Percentiles rank a stretch among this genome's conserved stretches.
Conservation (phyloP, 139 green algal genomes). For the Choricystis sp. region DNA sequence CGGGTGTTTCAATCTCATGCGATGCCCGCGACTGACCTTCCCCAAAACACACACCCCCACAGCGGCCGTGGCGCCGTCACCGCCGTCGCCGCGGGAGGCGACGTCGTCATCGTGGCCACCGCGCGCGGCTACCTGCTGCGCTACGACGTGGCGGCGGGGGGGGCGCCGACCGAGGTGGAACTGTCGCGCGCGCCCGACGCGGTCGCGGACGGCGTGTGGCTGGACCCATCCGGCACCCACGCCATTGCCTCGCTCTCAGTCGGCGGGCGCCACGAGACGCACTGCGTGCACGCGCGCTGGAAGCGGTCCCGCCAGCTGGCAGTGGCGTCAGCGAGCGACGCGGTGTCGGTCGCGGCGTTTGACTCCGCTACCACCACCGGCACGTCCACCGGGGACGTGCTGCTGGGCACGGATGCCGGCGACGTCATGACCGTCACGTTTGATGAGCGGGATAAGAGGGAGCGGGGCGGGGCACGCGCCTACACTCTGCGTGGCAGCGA, state of each 20-base stretch:
- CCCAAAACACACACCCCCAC: conserved; percentile 3
- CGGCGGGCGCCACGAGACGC: conserved; percentile 16
- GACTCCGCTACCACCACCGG: background rate
- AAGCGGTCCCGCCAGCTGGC: conserved; percentile 27
- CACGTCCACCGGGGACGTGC: conserved; percentile 20
- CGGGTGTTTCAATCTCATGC: too few relatives aligned
- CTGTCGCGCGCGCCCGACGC: conserved; percentile 23
- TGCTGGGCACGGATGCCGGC: conserved; percentile 46
- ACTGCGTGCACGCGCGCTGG: conserved; percentile 37
- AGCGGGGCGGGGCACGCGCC: background rate
- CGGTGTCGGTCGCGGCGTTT: background rate
- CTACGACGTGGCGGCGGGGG: conserved; percentile 33
- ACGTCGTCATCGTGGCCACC: conserved; percentile 57
- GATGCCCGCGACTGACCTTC: background rate
- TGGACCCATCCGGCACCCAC: conserved; percentile 37
- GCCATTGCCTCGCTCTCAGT: conserved; percentile 14
- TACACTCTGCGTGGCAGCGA: background rate
- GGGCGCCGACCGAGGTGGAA: conserved; percentile 25
- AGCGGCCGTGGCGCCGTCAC: conserved; percentile 37
- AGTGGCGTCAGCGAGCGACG: conserved; percentile 32
- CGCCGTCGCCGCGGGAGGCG: conserved; percentile 26
- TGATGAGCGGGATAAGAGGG: conserved; percentile 21
- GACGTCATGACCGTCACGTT: conserved; percentile 28
- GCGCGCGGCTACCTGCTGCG: conserved; percentile 50
- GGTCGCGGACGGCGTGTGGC: conserved; percentile 23